Conservation (phyloP, 139 green algal species). For the Bryopsis sp. region DNA sequence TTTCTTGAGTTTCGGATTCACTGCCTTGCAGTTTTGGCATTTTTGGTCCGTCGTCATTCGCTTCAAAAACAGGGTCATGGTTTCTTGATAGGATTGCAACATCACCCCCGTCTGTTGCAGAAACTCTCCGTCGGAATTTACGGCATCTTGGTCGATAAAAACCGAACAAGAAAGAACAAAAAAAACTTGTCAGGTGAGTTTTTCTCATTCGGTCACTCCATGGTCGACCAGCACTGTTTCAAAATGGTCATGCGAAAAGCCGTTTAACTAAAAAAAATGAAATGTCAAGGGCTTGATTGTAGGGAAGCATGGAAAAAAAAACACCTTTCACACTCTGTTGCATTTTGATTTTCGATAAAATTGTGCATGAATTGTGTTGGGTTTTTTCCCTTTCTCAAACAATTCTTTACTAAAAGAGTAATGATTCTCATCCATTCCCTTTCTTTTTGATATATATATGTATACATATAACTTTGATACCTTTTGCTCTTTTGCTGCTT, state of each 20-base stretch:
- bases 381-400: not conserved
- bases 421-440: not conserved
- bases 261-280: too few species aligned
- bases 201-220: too few species aligned
- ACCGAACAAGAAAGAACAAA: too few species aligned
- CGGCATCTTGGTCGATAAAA: not conserved
- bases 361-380: not conserved
- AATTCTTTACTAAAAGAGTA: not conserved
- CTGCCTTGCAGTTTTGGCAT: slow-evolving; percentile 9
- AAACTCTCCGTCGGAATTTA: not conserved
- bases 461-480: not conserved
- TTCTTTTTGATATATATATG: not conserved
- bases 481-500: not conserved
- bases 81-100: not conserved
- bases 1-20: slow-evolving; percentile 39
- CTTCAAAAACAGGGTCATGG: not conserved
- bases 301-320: too few species aligned
- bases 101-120: not conserved
- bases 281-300: too few species aligned
- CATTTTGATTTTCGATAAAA: not conserved
- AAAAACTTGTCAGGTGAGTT: too few species aligned
- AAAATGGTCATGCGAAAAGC: too few species aligned
- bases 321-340: too few species aligned
- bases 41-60: not conserved
- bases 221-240: too few species aligned